Percentiles rank a stretch among this genome's conserved stretches.
phyloP scores from a whole-genome alignment of 2,329 filamentous ascomycete species.

The Escovopsis sp. region DNA sequence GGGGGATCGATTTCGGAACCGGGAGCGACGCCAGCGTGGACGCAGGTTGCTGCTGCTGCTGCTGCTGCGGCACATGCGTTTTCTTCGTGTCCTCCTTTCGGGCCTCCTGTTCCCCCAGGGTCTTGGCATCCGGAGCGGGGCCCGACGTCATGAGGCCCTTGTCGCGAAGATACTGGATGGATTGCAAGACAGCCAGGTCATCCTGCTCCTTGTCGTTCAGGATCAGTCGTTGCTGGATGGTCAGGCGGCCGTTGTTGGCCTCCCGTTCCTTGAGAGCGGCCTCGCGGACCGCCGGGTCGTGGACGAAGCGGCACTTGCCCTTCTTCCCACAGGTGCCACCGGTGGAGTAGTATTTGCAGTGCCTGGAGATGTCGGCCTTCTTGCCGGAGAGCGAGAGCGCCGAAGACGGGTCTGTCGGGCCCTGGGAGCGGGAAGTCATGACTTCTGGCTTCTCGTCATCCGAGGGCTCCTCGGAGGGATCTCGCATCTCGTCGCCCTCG shows the following conservation, averaged over 20 bases:
- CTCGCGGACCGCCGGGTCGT: slow-evolving; percentile 47
- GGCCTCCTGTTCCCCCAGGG: slow-evolving; percentile 5
- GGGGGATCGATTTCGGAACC: slow-evolving; percentile 2
- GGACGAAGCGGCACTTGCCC: slow-evolving; percentile 60
- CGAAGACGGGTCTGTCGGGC: slow-evolving; percentile 22
- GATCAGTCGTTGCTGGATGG: slow-evolving; percentile 48
- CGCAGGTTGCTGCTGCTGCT: background rate
- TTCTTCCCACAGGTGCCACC: slow-evolving; percentile 56
- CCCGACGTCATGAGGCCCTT: slow-evolving; percentile 33
- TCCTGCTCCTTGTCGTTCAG: slow-evolving; percentile 55
- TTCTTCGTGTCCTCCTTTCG: slow-evolving; percentile 9
- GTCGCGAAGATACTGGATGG: slow-evolving; percentile 48
- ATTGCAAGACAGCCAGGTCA: slow-evolving; percentile 49
- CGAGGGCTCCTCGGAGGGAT: slow-evolving; percentile 34
- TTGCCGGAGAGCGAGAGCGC: slow-evolving; percentile 21
- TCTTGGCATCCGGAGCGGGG: slow-evolving; percentile 1
- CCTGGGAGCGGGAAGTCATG: slow-evolving; percentile 31
- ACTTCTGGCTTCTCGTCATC: slow-evolving; percentile 45
- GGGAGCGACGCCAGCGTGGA: slow-evolving; percentile 1
- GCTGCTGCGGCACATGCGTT: slow-evolving; percentile 1
- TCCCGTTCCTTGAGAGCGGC: slow-evolving; percentile 48
- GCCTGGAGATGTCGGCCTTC: slow-evolving; percentile 45
- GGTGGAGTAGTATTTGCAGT: slow-evolving; percentile 58
- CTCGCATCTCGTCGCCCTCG: slow-evolving; percentile 50
- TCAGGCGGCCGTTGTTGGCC: slow-evolving; percentile 49